These are phyloP conservation scores for Apiospora kogelbergensis DNA, from an alignment of 2,329 filamentous ascomycete species.

Conservation along the genomic window DNA sequence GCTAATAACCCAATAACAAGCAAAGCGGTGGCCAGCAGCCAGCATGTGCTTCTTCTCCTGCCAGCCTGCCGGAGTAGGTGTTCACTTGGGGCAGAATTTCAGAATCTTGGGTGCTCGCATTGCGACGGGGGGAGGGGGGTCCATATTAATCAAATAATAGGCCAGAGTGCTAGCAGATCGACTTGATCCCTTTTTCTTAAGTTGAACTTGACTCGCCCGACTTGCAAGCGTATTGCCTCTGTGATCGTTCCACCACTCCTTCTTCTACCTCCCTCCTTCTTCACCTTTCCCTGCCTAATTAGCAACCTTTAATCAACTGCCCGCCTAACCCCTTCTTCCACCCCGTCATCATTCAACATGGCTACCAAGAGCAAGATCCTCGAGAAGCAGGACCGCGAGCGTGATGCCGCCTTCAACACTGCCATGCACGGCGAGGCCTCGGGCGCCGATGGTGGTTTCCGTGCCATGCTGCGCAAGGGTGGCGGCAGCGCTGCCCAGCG, in stretches of 20 bases:
- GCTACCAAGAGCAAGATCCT: constrained; percentile 50
- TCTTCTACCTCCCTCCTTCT: not conserved
- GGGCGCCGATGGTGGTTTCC: constrained; percentile 68
- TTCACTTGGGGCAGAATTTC: not conserved
- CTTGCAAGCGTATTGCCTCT: not conserved
- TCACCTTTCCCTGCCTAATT: not conserved
- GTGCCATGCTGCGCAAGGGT: constrained; percentile 86
- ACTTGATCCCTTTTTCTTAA: not conserved
- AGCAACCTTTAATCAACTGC: not conserved
- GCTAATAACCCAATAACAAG: not conserved
- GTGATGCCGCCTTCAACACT: constrained; percentile 90
- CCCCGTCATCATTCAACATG: constrained; percentile 37
- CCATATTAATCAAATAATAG: constrained; percentile 5
- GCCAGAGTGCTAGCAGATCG: not conserved
- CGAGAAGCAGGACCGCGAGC: constrained; percentile 78
- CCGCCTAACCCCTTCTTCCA: not conserved
- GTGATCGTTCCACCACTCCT: not conserved
- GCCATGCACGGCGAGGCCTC: constrained; percentile 77
- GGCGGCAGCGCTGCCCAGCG: constrained; percentile 61
- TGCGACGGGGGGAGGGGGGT: not conserved
- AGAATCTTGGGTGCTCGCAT: not conserved
- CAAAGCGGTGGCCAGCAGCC: not conserved
- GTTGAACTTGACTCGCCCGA: not conserved
- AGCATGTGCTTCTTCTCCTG: constrained; percentile 3
- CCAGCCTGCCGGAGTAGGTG: too few species aligned